Conservation (phyloP, 192 early-diverging fungal genomes). For the Globomyces pollinis-pini region DNA sequence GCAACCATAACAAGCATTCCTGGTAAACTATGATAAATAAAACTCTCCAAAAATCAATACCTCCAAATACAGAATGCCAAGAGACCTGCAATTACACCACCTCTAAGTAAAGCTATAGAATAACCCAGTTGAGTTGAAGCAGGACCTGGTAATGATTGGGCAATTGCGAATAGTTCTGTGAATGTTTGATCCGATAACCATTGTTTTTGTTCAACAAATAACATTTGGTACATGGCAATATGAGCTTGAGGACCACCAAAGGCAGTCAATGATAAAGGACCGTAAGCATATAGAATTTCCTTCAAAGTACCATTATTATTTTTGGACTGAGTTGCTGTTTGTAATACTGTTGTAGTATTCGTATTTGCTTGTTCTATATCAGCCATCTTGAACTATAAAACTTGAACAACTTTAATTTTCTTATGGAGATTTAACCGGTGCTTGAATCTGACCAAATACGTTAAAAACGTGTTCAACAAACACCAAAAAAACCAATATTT, state of each 20-base stretch:
- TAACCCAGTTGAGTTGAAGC: slow-evolving; percentile 30
- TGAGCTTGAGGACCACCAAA: slow-evolving; percentile 61
- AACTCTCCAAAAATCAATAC: slow-evolving; percentile 4
- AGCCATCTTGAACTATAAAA: too few relatives aligned
- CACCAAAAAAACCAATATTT: too few relatives aligned
- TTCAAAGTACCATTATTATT: too few relatives aligned
- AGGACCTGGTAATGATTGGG: slow-evolving; percentile 55
- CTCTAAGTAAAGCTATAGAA: slow-evolving; percentile 30
- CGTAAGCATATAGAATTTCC: slow-evolving; percentile 19
- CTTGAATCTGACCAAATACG: too few relatives aligned
- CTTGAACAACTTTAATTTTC: too few relatives aligned
- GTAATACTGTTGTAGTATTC: too few relatives aligned
- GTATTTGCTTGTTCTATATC: too few relatives aligned
- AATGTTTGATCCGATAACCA: slow-evolving; percentile 52
- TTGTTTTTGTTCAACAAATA: slow-evolving; percentile 42
- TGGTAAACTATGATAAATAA: slow-evolving; percentile 33
- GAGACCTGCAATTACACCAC: slow-evolving; percentile 25
- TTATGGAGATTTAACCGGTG: too few relatives aligned
- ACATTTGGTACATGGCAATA: slow-evolving; percentile 31
- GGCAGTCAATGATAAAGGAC: slow-evolving; percentile 47
- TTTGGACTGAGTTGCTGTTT: slow-evolving; percentile 10
- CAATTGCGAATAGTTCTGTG: slow-evolving; percentile 58
- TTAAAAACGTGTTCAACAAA: too few relatives aligned
- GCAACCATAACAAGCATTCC: slow-evolving; percentile 49
- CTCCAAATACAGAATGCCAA: slow-evolving; percentile 36